Percentiles rank a stretch among this genome's conserved stretches.
These are phyloP conservation scores for Curvularia sp. DNA, from an alignment of 2,329 filamentous ascomycete species.

Conservation along the genomic window DNA sequence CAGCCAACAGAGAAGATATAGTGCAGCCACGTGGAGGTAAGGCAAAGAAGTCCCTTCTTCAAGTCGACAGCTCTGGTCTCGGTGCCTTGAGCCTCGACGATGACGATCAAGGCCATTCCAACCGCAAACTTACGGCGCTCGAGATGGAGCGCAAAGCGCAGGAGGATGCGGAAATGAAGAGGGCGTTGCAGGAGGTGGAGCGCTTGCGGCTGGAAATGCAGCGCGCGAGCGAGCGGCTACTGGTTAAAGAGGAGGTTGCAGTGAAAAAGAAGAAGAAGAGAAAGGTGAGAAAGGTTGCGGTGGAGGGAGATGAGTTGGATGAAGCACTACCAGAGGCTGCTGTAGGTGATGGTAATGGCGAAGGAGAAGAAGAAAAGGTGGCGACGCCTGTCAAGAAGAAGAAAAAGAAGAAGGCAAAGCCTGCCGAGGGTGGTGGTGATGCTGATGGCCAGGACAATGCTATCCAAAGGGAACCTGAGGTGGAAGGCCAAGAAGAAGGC, in stretches of 20 bases:
- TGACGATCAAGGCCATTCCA: slow-evolving; percentile 36
- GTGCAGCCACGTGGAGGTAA: slow-evolving; percentile 34
- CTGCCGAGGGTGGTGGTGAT: slow-evolving; percentile 25
- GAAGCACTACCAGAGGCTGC: slow-evolving; percentile 56
- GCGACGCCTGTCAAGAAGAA: slow-evolving; percentile 42
- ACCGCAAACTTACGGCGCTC: slow-evolving; percentile 47
- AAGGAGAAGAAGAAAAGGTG: slow-evolving; percentile 23
- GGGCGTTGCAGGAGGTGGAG: slow-evolving; percentile 89
- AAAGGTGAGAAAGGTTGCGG: slow-evolving; percentile 51
- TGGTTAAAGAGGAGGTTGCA: slow-evolving; percentile 71
- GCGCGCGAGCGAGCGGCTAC: slow-evolving; percentile 75
- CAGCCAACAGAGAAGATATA: slow-evolving; percentile 33
- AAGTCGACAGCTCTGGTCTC: slow-evolving; percentile 87
- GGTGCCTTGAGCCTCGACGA: slow-evolving; percentile 71
- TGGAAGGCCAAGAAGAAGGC: slow-evolving; percentile 41
- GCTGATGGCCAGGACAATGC: slow-evolving; percentile 19
- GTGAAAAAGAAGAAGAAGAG: slow-evolving; percentile 69
- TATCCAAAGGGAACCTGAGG: slow-evolving; percentile 3
- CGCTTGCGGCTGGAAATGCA: slow-evolving; percentile 87
- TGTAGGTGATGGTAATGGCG: slow-evolving; percentile 22
- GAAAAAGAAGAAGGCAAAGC: slow-evolving; percentile 54
- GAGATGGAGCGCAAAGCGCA: slow-evolving; percentile 72
- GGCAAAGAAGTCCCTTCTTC: slow-evolving; percentile 72
- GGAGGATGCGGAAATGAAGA: slow-evolving; percentile 87
- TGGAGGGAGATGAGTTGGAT: slow-evolving; percentile 59